phyloP scores from a whole-genome alignment of 1,284 basidiomycete species.

The Omphalotus olearius region DNA sequence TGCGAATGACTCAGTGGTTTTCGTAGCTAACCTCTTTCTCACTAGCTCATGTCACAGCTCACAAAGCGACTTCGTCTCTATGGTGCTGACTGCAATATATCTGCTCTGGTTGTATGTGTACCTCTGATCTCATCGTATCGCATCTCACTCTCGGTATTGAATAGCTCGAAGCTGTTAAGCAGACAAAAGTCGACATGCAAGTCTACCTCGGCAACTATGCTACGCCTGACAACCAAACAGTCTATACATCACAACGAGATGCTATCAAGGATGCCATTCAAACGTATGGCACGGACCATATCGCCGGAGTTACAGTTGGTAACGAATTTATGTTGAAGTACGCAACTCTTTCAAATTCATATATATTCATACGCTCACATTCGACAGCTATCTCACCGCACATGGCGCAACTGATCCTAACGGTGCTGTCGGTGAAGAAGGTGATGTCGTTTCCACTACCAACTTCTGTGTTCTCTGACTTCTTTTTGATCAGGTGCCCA shows the following conservation, averaged over 20 bases:
- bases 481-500: constrained; percentile 34
- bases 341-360: constrained; percentile 19
- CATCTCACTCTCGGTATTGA: background rate
- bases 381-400: constrained; percentile 47
- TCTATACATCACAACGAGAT: constrained; percentile 72
- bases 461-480: background rate
- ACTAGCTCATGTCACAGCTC: constrained; percentile 42
- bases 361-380: background rate
- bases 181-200: constrained; percentile 84
- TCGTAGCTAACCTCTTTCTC: background rate
- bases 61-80: constrained; percentile 20
- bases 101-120: constrained; percentile 21
- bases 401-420: constrained; percentile 45
- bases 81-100: constrained; percentile 19
- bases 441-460: constrained; percentile 17
- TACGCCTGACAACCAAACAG: constrained; percentile 51
- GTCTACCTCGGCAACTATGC: constrained; percentile 86
- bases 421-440: constrained; percentile 45
- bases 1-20: background rate
- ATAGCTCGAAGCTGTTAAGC: constrained; percentile 76
- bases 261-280: constrained; percentile 61
- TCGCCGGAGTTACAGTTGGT: constrained; percentile 79
- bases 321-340: constrained; percentile 84
- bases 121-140: background rate
- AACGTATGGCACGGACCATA: constrained; percentile 75